Conservation (phyloP, 768 basidiomycete genomes). For the Podaxis sp. region DNA sequence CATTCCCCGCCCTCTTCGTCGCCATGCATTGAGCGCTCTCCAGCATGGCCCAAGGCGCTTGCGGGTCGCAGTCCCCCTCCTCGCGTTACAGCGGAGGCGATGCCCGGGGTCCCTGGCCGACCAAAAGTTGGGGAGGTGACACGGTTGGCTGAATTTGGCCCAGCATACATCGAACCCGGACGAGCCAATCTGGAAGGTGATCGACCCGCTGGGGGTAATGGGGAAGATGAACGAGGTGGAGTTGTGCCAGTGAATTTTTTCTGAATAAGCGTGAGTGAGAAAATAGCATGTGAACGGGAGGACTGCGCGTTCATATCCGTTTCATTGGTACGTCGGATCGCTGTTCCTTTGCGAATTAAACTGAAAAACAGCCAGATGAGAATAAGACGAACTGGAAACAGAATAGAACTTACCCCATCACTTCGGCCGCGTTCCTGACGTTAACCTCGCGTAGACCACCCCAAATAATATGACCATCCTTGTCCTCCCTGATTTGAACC, state of each 20-base stretch:
- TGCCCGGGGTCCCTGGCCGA: slow-evolving; percentile 76
- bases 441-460: slow-evolving; percentile 89
- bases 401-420: slow-evolving; percentile 75
- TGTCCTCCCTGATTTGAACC: slow-evolving; percentile 95
- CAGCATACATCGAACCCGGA: slow-evolving; percentile 72
- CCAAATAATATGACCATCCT: slow-evolving; percentile 96
- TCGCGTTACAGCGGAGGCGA: slow-evolving; percentile 68
- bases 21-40: slow-evolving; percentile 36
- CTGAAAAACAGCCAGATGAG: slow-evolving; percentile 31
- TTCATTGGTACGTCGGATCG: slow-evolving; percentile 90
- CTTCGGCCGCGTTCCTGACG: slow-evolving; percentile 80
- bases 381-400: slow-evolving; percentile 1
- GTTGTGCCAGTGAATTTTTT: slow-evolving; percentile 77
- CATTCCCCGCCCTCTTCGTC: slow-evolving; percentile 78
- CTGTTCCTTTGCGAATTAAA: slow-evolving; percentile 83
- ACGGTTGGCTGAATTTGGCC: slow-evolving; percentile 35
- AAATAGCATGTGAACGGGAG: slow-evolving; percentile 97
- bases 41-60: slow-evolving; percentile 73
- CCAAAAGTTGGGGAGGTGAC: slow-evolving; percentile 79
- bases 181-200: slow-evolving; percentile 76
- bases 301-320: slow-evolving; percentile 99
- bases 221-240: slow-evolving; percentile 70
- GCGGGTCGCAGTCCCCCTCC: slow-evolving; percentile 60
- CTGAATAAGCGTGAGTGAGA: slow-evolving; percentile 91
- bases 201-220: slow-evolving; percentile 63